phyloP scores from a whole-genome alignment of 352 stramenopile genomes.

The Phytophthora chlamydospora region DNA sequence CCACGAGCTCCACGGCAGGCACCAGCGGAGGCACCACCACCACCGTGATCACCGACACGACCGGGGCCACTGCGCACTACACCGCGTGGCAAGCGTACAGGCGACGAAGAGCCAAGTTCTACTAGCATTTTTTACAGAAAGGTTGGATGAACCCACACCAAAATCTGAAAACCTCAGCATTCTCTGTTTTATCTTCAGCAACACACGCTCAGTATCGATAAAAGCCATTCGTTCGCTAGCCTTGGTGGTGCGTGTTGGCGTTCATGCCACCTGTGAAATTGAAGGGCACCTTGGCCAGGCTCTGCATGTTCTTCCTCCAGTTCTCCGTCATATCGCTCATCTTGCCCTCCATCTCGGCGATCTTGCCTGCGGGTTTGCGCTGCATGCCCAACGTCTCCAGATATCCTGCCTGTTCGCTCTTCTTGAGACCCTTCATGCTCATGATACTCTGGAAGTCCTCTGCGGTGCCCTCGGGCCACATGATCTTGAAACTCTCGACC shows the following conservation, averaged over 20 bases:
- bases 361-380: slow-evolving; percentile 66
- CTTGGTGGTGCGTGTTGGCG: slow-evolving; percentile 27
- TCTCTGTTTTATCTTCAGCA: too few relatives aligned
- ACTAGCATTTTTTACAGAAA: slow-evolving; percentile 28
- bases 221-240: slow-evolving; percentile 17
- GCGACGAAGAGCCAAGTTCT: slow-evolving; percentile 37
- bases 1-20: slow-evolving; percentile 16
- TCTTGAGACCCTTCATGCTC: slow-evolving; percentile 93
- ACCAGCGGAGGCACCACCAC: slow-evolving; percentile 22
- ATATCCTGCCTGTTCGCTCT: slow-evolving; percentile 68
- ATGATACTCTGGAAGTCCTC: slow-evolving; percentile 95
- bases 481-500: slow-evolving; percentile 96
- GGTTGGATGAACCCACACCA: too few relatives aligned
- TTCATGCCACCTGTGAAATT: slow-evolving; percentile 57
- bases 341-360: slow-evolving; percentile 85
- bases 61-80: slow-evolving; percentile 38
- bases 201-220: too few relatives aligned
- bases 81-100: slow-evolving; percentile 50
- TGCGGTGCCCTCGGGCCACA: slow-evolving; percentile 94
- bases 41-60: slow-evolving; percentile 40
- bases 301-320: slow-evolving; percentile 88
- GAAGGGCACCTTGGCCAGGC: slow-evolving; percentile 81
- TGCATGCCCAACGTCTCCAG: slow-evolving; percentile 74
- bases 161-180: too few relatives aligned
- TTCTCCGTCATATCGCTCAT: slow-evolving; percentile 90